Percentiles rank a stretch among this genome's conserved stretches.
Conservation (phyloP, 75 land plant genomes). For the Adiantum capillusveneris region DNA sequence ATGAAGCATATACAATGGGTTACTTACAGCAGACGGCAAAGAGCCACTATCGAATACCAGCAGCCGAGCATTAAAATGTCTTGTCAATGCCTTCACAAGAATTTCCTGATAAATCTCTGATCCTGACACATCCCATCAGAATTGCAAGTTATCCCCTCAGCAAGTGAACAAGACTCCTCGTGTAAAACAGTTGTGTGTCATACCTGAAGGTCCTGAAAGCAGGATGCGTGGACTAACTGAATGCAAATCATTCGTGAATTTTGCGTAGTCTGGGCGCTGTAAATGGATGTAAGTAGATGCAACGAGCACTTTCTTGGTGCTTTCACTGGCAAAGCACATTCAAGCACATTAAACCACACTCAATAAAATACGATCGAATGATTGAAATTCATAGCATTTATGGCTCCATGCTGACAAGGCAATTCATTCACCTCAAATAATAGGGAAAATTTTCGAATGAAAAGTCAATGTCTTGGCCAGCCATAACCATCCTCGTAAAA, state of each 20-base stretch:
- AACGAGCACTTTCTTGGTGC: constrained; percentile 60
- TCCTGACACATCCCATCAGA: constrained; percentile 14
- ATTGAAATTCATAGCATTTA: too few species aligned
- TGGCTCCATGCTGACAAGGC: too few species aligned
- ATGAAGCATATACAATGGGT: too few species aligned
- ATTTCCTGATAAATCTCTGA: constrained; percentile 62
- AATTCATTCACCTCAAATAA: constrained; percentile 7
- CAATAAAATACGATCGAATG: too few species aligned
- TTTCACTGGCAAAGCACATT: constrained; percentile 82
- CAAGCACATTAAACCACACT: too few species aligned
- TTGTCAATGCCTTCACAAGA: constrained; percentile 69
- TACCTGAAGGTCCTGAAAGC: constrained; percentile 82
- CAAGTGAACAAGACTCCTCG: too few species aligned
- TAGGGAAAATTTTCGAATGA: constrained; percentile 19
- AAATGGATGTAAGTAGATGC: constrained; percentile 53
- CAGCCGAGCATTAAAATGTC: constrained; percentile 49
- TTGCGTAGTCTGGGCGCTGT: constrained; percentile 46
- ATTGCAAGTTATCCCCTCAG: too few species aligned
- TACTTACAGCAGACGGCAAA: constrained; percentile 18
- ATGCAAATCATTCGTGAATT: constrained; percentile 45
- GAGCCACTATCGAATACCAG: constrained; percentile 62
- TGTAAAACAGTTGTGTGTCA: too few species aligned
- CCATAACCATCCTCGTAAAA: constrained; percentile 6
- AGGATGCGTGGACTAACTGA: constrained; percentile 55
- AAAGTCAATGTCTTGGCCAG: constrained; percentile 9